Evolutionary conservation across 257 asterid species (phyloP).

Genomic region (Nicotiana sylvestris): DNA sequence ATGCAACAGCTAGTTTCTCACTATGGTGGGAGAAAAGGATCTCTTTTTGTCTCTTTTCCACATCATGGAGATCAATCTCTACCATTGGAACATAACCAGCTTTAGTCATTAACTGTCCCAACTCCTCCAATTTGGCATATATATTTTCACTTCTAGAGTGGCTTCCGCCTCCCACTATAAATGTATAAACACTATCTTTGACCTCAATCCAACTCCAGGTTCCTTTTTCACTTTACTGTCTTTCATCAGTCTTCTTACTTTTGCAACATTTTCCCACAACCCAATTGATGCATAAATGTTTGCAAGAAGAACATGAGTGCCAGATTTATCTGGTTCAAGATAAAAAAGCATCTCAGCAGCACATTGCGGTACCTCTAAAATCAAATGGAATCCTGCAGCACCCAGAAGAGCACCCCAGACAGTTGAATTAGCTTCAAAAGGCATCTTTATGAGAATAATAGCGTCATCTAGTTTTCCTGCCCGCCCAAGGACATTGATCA

Average conservation of each 20-base stretch:
- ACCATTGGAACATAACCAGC: slow-evolving; percentile 4
- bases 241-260: background rate
- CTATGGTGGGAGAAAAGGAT: background rate
- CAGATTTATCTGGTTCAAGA: too few species aligned
- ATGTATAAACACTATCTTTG: slow-evolving; percentile 4
- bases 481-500: too few species aligned
- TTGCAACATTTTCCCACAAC: background rate
- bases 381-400: too few species aligned
- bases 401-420: too few species aligned
- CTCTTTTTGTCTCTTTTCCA: background rate
- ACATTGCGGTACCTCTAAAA: too few species aligned
- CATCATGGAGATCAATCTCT: background rate
- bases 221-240: background rate
- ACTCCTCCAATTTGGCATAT: slow-evolving; percentile 9
- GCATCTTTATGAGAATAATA: too few species aligned
- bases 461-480: too few species aligned
- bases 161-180: slow-evolving; percentile 8
- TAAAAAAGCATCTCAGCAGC: too few species aligned
- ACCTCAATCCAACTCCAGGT: slow-evolving; percentile 14
- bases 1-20: slow-evolving; percentile 9
- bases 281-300: background rate
- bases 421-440: too few species aligned
- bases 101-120: slow-evolving; percentile 1
- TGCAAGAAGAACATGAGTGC: too few species aligned
- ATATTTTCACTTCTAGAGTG: slow-evolving; percentile 2